Conservation (phyloP, 1,139 yeast species). For the Kurtzmaniella quercitrusa region DNA sequence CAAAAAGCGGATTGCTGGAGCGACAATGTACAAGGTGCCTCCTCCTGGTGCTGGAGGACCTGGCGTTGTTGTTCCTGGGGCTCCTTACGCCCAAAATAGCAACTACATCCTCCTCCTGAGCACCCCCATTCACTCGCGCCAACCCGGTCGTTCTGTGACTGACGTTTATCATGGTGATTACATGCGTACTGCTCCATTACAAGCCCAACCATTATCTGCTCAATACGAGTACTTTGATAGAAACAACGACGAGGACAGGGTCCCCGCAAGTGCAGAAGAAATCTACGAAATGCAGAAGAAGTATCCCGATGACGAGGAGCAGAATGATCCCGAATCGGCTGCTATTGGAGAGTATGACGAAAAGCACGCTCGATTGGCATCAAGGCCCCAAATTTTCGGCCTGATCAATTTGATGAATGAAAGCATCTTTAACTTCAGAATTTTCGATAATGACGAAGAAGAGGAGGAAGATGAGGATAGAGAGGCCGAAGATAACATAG, state of each 20-base stretch:
- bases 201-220: slow-evolving; percentile 54
- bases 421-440: slow-evolving; percentile 38
- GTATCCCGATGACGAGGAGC: slow-evolving; percentile 13
- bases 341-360: slow-evolving; percentile 17
- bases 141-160: slow-evolving; percentile 23
- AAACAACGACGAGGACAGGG: slow-evolving; percentile 28
- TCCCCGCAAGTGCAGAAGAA: slow-evolving; percentile 36
- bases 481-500: slow-evolving; percentile 4
- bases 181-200: slow-evolving; percentile 45
- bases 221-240: slow-evolving; percentile 42
- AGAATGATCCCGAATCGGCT: slow-evolving; percentile 13
- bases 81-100: background rate
- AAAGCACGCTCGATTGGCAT: slow-evolving; percentile 14
- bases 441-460: slow-evolving; percentile 22
- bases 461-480: slow-evolving; percentile 8
- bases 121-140: background rate
- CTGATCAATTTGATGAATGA: slow-evolving; percentile 42
- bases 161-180: slow-evolving; percentile 50
- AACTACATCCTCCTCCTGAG: background rate
- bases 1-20: background rate
- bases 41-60: background rate
- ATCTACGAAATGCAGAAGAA: slow-evolving; percentile 36
- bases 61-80: background rate
- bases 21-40: background rate
- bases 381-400: slow-evolving; percentile 34